These are phyloP conservation scores for Leonotis leonurus DNA, from an alignment of 257 asterid species.

Conservation along the genomic window DNA sequence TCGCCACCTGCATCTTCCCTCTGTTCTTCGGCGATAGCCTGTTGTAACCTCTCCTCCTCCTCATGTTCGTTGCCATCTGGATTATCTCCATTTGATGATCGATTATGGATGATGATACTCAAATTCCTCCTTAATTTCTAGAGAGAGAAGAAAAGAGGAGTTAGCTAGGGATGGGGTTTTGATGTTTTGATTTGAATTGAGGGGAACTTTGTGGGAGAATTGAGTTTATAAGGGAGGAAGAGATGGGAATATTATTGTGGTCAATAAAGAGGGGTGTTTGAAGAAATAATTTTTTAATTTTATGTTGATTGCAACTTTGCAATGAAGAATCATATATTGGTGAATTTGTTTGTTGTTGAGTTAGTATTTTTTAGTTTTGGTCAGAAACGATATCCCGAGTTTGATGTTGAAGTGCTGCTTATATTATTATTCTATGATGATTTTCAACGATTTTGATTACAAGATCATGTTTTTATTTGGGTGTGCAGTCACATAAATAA, in stretches of 20 bases:
- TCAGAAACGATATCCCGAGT: background rate
- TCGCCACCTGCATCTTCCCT: conserved; percentile 21
- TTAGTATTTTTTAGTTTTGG: background rate
- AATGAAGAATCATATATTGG: background rate
- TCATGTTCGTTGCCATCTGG: conserved; percentile 14
- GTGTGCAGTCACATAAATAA: too few relatives aligned
- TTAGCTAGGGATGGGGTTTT: background rate
- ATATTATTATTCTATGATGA: background rate
- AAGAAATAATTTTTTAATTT: background rate
- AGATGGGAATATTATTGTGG: conserved; percentile 11
- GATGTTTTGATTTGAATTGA: background rate
- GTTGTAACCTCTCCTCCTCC: conserved; percentile 46
- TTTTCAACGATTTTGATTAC: background rate
- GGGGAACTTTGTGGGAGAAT: background rate
- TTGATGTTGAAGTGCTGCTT: background rate
- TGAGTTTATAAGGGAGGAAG: conserved; percentile 2
- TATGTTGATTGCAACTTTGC: background rate
- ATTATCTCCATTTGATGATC: conserved; percentile 36
- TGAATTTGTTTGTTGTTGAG: background rate
- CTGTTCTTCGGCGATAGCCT: conserved; percentile 19
- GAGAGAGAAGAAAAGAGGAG: conserved; percentile 4
- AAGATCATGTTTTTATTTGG: too few relatives aligned
- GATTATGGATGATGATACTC: too few relatives aligned
- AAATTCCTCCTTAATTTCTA: too few relatives aligned
- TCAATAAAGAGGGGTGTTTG: conserved; percentile 19